phyloP scores from a whole-genome alignment of 805 yeast genomes.

The Suhomyces emberorum region DNA sequence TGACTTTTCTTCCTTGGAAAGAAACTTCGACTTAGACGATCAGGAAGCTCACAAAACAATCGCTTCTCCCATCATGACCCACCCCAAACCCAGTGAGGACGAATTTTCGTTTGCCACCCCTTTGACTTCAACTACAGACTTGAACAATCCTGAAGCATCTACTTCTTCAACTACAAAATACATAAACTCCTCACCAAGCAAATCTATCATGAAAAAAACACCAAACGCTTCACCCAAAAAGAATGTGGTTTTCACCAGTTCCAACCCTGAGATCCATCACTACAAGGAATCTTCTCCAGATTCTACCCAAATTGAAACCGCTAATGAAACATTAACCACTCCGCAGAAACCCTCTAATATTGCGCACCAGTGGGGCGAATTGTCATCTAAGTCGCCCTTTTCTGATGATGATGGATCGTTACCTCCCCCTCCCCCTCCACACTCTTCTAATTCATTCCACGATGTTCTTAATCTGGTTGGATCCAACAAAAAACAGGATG shows the following conservation, averaged over 20 bases:
- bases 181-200: constrained; percentile 29
- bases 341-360: constrained; percentile 5
- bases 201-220: constrained; percentile 35
- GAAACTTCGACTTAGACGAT: constrained; percentile 21
- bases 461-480: constrained; percentile 1
- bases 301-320: not conserved
- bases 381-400: constrained; percentile 8
- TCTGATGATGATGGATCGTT: constrained; percentile 15
- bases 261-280: constrained; percentile 31
- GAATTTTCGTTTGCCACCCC: constrained; percentile 28
- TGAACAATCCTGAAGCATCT: constrained; percentile 7
- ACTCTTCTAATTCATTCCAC: constrained; percentile 7
- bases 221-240: constrained; percentile 35
- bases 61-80: not conserved
- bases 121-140: constrained; percentile 17
- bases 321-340: not conserved
- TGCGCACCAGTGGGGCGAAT: constrained; percentile 21
- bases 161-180: constrained; percentile 3
- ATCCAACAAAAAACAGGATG: constrained; percentile 9
- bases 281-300: constrained; percentile 15
- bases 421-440: constrained; percentile 12
- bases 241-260: constrained; percentile 32
- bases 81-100: constrained; percentile 10
- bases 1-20: constrained; percentile 13
- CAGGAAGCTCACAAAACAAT: constrained; percentile 6